Conservation (phyloP, 2,329 filamentous ascomycete genomes). For the Cercospora berteroae region DNA sequence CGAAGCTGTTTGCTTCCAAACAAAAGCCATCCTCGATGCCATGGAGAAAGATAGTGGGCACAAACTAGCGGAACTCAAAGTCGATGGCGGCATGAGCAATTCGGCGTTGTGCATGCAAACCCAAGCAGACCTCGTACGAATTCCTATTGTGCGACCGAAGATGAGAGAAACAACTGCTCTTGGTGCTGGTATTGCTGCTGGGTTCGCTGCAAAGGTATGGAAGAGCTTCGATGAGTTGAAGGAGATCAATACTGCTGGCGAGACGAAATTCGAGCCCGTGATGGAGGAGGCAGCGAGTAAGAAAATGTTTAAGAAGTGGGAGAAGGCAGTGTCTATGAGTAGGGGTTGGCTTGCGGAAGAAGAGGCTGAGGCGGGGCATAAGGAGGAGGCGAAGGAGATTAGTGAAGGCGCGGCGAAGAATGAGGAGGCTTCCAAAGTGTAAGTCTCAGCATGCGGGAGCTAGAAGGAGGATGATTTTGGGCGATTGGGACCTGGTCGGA, state of each 20-base stretch:
- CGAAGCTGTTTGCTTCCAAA: constrained; percentile 90
- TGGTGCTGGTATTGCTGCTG: constrained; percentile 84
- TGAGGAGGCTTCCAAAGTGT: constrained; percentile 22
- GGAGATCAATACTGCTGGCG: constrained; percentile 67
- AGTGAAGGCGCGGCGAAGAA: constrained; percentile 18
- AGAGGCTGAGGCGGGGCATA: constrained; percentile 18
- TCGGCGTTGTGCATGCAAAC: constrained; percentile 88
- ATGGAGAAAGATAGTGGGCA: constrained; percentile 86
- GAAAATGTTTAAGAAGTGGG: constrained; percentile 69
- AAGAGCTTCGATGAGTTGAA: constrained; percentile 69
- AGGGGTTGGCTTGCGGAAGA: constrained; percentile 59
- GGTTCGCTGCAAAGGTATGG: constrained; percentile 80
- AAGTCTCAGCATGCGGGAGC: not conserved
- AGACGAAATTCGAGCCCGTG: constrained; percentile 67
- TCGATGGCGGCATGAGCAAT: constrained; percentile 87
- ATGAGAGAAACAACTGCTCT: constrained; percentile 92
- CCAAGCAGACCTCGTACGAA: constrained; percentile 81
- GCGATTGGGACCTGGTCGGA: not conserved
- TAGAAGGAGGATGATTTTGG: not conserved
- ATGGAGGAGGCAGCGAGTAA: constrained; percentile 54
- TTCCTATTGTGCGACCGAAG: constrained; percentile 76
- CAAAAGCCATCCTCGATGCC: constrained; percentile 83
- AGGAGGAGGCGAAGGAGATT: constrained; percentile 13
- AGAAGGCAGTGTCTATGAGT: constrained; percentile 75
- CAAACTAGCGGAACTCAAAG: constrained; percentile 70